Percentiles rank a stretch among this genome's conserved stretches.
Evolutionary conservation across 2,329 filamentous ascomycete genomes (phyloP).

Genomic region (Capronia epimyces): DNA sequence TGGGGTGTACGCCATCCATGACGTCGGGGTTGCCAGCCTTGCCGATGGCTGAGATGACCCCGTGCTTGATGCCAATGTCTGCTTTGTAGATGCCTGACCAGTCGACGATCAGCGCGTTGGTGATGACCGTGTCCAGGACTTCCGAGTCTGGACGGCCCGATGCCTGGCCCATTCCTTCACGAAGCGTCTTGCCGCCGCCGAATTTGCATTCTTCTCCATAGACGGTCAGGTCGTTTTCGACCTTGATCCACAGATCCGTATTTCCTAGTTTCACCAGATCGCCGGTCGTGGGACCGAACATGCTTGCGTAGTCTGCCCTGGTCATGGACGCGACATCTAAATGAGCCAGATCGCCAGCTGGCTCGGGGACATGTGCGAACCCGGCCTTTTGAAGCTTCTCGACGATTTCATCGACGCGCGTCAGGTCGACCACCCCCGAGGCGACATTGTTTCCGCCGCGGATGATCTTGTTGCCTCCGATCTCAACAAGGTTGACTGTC

Average conservation of each 20-base stretch:
- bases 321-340: constrained; percentile 66
- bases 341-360: constrained; percentile 50
- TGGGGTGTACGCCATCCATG: constrained; percentile 77
- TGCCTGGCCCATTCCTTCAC: constrained; percentile 94
- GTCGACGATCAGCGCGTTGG: constrained; percentile 84
- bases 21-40: constrained; percentile 97
- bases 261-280: constrained; percentile 75
- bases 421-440: constrained; percentile 62
- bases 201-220: constrained; percentile 96
- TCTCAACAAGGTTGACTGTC: constrained; percentile 84
- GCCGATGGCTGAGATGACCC: constrained; percentile 79
- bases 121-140: constrained; percentile 76
- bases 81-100: constrained; percentile 93
- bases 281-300: constrained; percentile 90
- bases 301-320: constrained; percentile 69
- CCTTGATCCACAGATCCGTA: constrained; percentile 84
- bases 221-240: constrained; percentile 76
- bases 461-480: constrained; percentile 73
- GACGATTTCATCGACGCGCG: constrained; percentile 61
- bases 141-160: constrained; percentile 67
- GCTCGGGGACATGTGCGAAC: constrained; percentile 71
- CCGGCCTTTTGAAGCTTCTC: constrained; percentile 62
- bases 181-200: constrained; percentile 85
- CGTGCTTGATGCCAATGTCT: constrained; percentile 88
- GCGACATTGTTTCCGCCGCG: constrained; percentile 78